Base-by-base conservation (phyloP, 2,329 filamentous ascomycete species). In the Fusarium marasasianum region DNA sequence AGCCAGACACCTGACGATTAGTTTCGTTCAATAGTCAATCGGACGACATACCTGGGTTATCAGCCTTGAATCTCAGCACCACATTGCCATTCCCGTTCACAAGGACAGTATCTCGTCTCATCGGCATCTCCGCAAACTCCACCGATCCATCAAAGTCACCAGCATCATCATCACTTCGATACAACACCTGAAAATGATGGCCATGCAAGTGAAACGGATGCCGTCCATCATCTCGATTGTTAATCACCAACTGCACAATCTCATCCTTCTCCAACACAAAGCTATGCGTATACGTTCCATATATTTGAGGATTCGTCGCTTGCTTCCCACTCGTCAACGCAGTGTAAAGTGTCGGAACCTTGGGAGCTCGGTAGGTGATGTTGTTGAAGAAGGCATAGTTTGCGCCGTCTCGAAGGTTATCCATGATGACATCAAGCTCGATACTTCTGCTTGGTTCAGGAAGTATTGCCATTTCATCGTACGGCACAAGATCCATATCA, bases 171-270 rank as follows among this genome's bases (percentile, higher is more conserved):
- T 81, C 83, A 3, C 88, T 89, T 33, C 92, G 90, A 72, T 88
- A 85, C 41, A 94, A 80, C 8, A 91, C 85, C 81, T 94, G 93
- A 83, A 95, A 94, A 74, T 89, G 85, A 80, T 94, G 92, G 0
- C 93, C 93, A 83, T 96, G 95, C 3, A 97, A 80, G 77, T 94
- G 93, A 84, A 95, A 95, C 9, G 90, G 94, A 77, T 95, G 93
- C 14, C 90, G 91, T 47, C 93, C 84, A 68, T 87, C 80, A 76
- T 96, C 93, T 50, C 90, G 86, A 78, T 95, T 96, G 84, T 95
- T 94, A n/a, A 96, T 84, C 24, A 94, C 83, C 57, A 96, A 87
- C 79, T 95, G 91, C 35, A 95, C 89, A n/a, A 94, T 86, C 68
- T 91, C 85, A 63, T 88, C 89, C 71, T 91, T 88, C 35, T 91